Conservation (phyloP, 306 rosid species). For the Malus orientalis region DNA sequence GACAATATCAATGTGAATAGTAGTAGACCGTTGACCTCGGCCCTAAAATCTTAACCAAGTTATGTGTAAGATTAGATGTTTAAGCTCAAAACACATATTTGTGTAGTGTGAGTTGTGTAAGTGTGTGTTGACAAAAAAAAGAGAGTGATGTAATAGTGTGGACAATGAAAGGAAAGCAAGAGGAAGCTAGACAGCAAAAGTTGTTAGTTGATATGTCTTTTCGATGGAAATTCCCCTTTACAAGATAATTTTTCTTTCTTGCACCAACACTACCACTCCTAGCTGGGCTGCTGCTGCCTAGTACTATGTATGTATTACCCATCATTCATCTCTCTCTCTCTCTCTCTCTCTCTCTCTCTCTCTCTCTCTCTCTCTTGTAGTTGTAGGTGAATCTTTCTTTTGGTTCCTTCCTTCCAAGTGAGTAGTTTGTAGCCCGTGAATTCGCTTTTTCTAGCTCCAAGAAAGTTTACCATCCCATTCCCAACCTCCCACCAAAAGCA, state of each 20-base stretch:
- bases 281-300: background rate
- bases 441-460: background rate
- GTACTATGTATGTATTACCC: background rate
- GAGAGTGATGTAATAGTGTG: background rate
- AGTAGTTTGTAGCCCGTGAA: conserved; percentile 11
- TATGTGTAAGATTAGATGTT: background rate
- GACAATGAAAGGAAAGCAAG: conserved; percentile 14
- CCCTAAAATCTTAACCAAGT: background rate
- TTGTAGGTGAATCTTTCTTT: conserved; percentile 9
- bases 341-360: background rate
- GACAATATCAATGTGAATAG: no score
- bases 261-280: background rate
- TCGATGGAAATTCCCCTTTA: background rate
- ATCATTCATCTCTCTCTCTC: background rate
- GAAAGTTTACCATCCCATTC: conserved; percentile 10
- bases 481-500: background rate
- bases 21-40: background rate
- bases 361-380: background rate
- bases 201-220: conserved; percentile 5
- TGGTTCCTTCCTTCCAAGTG: conserved; percentile 3
- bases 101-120: background rate
- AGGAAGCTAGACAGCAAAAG: conserved; percentile 13
- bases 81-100: background rate
- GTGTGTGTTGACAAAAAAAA: no score
- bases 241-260: background rate